Percentiles rank a stretch among this genome's conserved stretches.
Evolutionary conservation across 73 alveolate genomes (phyloP).

Genomic region (Symbiodinium pilosum): DNA sequence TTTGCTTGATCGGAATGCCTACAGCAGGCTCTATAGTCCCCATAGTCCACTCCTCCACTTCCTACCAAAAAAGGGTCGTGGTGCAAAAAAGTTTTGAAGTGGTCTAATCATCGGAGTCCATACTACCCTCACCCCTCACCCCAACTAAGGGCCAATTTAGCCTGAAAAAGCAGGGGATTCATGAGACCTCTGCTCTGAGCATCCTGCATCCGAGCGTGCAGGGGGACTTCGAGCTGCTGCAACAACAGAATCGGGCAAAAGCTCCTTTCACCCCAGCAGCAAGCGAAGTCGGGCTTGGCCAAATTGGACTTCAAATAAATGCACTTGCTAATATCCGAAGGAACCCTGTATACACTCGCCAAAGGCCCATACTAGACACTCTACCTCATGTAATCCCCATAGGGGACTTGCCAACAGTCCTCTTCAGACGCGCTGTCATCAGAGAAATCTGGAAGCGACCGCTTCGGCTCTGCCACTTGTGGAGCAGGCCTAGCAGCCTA

Average conservation of each 20-base stretch:
- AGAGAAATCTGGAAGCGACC: slow-evolving; percentile 58
- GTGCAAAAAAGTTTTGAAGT: too few relatives aligned
- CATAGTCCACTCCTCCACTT: too few relatives aligned
- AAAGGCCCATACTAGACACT: too few relatives aligned
- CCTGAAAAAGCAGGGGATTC: background rate
- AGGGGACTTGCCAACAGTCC: background rate
- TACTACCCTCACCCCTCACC: too few relatives aligned
- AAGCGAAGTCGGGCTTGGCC: too few relatives aligned
- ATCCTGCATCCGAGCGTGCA: slow-evolving; percentile 29
- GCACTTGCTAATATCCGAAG: background rate
- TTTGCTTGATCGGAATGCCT: background rate
- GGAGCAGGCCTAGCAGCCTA: slow-evolving; percentile 64
- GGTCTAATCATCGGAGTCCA: too few relatives aligned
- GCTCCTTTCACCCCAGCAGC: too few relatives aligned
- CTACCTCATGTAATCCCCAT: too few relatives aligned
- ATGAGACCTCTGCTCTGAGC: background rate
- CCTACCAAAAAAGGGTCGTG: too few relatives aligned
- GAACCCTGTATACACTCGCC: background rate
- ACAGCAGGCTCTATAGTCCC: too few relatives aligned
- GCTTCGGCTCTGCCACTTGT: slow-evolving; percentile 79
- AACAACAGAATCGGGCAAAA: slow-evolving; percentile 54
- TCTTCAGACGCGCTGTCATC: slow-evolving; percentile 87
- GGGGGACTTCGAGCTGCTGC: slow-evolving; percentile 53
- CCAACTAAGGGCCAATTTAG: background rate
- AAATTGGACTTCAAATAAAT: background rate